These are phyloP conservation scores for Eimeria praecox DNA, from an alignment of 169 alveolate species.

Conservation along the genomic window DNA sequence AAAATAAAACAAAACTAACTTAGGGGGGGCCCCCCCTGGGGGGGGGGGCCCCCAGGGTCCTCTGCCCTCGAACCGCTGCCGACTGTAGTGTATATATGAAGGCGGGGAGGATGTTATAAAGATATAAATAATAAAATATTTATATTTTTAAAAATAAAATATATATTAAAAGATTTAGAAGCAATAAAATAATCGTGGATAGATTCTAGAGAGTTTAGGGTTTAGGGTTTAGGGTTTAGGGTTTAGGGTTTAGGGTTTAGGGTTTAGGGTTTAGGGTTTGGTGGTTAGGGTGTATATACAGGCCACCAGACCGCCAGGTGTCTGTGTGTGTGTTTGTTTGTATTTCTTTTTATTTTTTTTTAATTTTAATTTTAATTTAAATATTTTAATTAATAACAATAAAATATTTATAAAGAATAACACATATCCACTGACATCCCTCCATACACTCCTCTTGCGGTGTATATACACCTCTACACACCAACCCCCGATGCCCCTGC, in stretches of 20 bases:
- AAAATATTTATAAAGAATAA: too few species aligned
- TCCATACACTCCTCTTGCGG: not conserved
- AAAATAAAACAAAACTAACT: too few species aligned
- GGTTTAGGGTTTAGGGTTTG: not conserved
- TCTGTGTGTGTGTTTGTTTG: not conserved
- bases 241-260: constrained; percentile 1
- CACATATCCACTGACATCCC: not conserved
- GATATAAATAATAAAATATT: too few species aligned
- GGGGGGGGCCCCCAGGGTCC: not conserved
- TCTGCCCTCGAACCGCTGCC: not conserved
- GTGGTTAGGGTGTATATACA: not conserved
- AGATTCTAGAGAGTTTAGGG: not conserved
- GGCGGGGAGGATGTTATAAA: not conserved
- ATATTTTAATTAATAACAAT: too few species aligned
- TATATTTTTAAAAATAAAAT: too few species aligned
- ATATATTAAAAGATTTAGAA: not conserved
- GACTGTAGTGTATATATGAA: not conserved
- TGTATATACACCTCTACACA: not conserved
- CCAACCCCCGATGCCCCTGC: not conserved
- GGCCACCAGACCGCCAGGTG: not conserved
- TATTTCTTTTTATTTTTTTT: too few species aligned
- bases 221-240: not conserved
- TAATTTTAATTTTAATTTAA: too few species aligned
- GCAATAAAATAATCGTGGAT: not conserved
- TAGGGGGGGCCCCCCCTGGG: not conserved